Evolutionary conservation across 177 flowering plant species (phyloP).

Genomic region (Telopea speciosissima): DNA sequence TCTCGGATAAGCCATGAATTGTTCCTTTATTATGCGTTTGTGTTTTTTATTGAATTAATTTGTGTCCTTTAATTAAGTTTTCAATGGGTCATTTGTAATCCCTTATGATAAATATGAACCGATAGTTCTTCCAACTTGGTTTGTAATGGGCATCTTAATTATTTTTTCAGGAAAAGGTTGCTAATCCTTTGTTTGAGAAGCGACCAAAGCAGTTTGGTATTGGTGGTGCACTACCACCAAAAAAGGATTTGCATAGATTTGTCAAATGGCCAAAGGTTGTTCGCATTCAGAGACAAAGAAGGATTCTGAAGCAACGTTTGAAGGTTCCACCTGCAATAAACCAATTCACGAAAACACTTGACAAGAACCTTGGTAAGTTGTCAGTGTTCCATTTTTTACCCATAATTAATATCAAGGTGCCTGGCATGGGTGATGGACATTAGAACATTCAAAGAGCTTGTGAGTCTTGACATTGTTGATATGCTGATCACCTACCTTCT

Average conservation of each 20-base stretch:
- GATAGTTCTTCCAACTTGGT: too few relatives aligned
- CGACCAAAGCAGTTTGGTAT: conserved; percentile 32
- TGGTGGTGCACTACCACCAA: conserved; percentile 34
- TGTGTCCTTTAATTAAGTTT: too few relatives aligned
- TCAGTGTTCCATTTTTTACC: neutral
- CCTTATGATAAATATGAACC: too few relatives aligned
- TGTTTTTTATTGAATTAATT: too few relatives aligned
- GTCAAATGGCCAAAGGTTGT: conserved; percentile 34
- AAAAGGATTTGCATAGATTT: conserved; percentile 27
- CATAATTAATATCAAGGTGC: too few relatives aligned
- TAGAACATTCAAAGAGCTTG: too few relatives aligned
- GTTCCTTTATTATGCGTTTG: too few relatives aligned
- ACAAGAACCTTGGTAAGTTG: conserved; percentile 34
- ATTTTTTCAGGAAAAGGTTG: conserved; percentile 29
- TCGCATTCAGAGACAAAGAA: conserved; percentile 29
- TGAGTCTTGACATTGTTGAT: neutral
- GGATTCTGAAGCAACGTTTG: conserved; percentile 33
- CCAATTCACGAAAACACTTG: conserved; percentile 46
- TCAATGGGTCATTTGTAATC: too few relatives aligned
- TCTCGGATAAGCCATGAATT: too few relatives aligned
- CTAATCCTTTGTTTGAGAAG: conserved; percentile 34
- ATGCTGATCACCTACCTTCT: neutral
- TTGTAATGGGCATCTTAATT: neutral
- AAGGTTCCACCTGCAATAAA: conserved; percentile 50
- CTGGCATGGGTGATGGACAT: too few relatives aligned